Evolutionary conservation across 2,329 filamentous ascomycete genomes (phyloP), one percentile per base, ranked within the genome.

Genomic region (Alternaria viburni): DNA sequence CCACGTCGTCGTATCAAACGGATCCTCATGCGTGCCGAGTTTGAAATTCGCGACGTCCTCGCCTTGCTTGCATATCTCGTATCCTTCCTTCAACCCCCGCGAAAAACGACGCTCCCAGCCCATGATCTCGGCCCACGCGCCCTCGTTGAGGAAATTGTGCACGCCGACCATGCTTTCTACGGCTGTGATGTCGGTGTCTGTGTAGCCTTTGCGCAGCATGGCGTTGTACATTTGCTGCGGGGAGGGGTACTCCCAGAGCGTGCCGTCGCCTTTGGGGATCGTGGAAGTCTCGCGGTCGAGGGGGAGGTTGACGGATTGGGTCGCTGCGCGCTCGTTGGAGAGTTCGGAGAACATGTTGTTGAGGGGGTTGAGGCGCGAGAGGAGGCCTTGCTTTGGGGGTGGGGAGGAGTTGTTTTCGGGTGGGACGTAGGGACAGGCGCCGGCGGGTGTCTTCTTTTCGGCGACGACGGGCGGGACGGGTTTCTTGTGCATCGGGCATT

Each of bases 151-250:
- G 75, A 97, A 98, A 81, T 99, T 99, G 85, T 99, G 96, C 11
- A 98, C 93, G 0, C 93, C 91, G 6, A 99, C 96, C 96, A 99
- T 99, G 75, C 91, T 90, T 81, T 97, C 94, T 13, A 99, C 94
- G 4, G 94, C 93, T 19, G 95, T 96, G 58, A 93, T 88, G 59
- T 97, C 94, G 0, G 96, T 98, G 78, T 98, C 94, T 1, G 91
- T 93, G 81, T 97, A 96, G 62, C 96, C 96, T 82, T 99, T 99
- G 68, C 96, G 91, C 65, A 98, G 84, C 82, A 99, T 91, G 8
- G 96, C 96, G 76, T 99, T 98, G 86, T 98, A 99, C 96, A 99
- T 99, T 81, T 99, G 96, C 83, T 99, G 96, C 0, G 96, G 95
- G 0, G 93, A 97, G 0, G 96, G 96, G 78, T 99, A 99, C 81